Evolutionary conservation across 1,284 basidiomycete genomes (phyloP).

Genomic region (Naganishia albida): DNA sequence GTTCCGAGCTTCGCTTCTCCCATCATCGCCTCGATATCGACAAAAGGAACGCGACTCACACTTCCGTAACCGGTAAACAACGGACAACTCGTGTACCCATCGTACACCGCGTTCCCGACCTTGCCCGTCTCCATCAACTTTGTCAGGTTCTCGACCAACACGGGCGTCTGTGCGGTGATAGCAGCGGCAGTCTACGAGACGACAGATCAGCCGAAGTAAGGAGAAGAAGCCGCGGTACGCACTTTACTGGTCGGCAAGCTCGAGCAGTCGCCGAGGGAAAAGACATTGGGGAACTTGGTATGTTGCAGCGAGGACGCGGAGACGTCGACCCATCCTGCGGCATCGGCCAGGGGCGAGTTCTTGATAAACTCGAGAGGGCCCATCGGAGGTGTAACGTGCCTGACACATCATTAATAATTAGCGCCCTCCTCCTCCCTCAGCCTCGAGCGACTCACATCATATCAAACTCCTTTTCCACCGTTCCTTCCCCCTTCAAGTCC

Average conservation of each 20-base stretch:
- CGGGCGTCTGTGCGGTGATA: constrained; percentile 87
- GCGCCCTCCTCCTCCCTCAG: background rate
- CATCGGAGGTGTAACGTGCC: constrained; percentile 87
- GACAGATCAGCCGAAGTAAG: constrained; percentile 2
- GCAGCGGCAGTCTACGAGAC: constrained; percentile 76
- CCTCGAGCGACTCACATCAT: constrained; percentile 57
- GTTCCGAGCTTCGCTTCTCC: too few relatives aligned
- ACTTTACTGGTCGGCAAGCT: constrained; percentile 86
- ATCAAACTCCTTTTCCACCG: constrained; percentile 73
- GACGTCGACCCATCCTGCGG: constrained; percentile 84
- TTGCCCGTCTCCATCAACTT: constrained; percentile 71
- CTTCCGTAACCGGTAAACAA: constrained; percentile 52
- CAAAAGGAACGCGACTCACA: constrained; percentile 19
- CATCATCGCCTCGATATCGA: too few relatives aligned
- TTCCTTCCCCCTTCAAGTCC: constrained; percentile 62
- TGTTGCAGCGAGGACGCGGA: constrained; percentile 78
- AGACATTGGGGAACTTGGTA: constrained; percentile 78
- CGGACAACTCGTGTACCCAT: constrained; percentile 67
- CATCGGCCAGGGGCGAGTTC: constrained; percentile 72
- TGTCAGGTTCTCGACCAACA: constrained; percentile 85
- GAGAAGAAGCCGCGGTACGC: constrained; percentile 21
- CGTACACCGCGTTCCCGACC: constrained; percentile 67
- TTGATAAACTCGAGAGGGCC: constrained; percentile 83
- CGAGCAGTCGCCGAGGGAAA: constrained; percentile 86
- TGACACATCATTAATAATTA: constrained; percentile 1